Conservation (phyloP, 225 moss, liverwort and hornwort genomes). For the Polytrichum formosum region DNA sequence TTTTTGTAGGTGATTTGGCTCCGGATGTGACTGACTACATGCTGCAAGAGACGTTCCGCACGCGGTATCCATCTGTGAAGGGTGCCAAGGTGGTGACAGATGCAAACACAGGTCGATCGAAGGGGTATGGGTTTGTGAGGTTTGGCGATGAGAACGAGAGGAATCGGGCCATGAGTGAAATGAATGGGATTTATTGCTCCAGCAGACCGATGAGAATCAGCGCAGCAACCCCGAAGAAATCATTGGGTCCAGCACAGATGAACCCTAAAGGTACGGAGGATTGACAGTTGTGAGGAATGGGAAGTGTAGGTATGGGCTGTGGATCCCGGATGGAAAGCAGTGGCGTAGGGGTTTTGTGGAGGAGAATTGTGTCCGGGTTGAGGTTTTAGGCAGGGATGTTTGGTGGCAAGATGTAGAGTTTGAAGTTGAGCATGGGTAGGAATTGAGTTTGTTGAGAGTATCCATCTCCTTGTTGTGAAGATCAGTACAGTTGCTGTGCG, state of each 20-base stretch:
- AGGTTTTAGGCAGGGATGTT: conserved; percentile 8
- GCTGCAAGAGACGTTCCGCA: conserved; percentile 97
- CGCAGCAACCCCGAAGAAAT: conserved; percentile 67
- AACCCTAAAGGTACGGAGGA: conserved; percentile 45
- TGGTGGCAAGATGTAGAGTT: not conserved
- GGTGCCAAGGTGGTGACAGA: conserved; percentile 70
- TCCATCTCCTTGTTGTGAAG: no score
- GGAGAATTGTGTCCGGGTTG: conserved; percentile 17
- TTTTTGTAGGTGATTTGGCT: conserved; percentile 96
- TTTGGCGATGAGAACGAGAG: conserved; percentile 73
- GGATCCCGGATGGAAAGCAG: conserved; percentile 6
- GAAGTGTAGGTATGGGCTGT: no score
- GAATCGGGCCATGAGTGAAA: conserved; percentile 73
- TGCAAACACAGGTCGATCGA: conserved; percentile 76
- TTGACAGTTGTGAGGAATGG: no score
- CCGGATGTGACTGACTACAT: conserved; percentile 98
- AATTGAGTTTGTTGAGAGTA: no score
- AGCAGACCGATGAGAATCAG: conserved; percentile 72
- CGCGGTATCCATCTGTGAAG: conserved; percentile 84
- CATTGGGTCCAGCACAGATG: conserved; percentile 50
- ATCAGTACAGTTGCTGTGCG: not conserved
- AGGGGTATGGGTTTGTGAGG: conserved; percentile 69
- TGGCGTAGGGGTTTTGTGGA: conserved; percentile 24
- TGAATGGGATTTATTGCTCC: conserved; percentile 77
- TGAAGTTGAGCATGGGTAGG: no score